Evolutionary conservation across 306 rosid genomes (phyloP).

Genomic region (Trichosanthes cucumerina): DNA sequence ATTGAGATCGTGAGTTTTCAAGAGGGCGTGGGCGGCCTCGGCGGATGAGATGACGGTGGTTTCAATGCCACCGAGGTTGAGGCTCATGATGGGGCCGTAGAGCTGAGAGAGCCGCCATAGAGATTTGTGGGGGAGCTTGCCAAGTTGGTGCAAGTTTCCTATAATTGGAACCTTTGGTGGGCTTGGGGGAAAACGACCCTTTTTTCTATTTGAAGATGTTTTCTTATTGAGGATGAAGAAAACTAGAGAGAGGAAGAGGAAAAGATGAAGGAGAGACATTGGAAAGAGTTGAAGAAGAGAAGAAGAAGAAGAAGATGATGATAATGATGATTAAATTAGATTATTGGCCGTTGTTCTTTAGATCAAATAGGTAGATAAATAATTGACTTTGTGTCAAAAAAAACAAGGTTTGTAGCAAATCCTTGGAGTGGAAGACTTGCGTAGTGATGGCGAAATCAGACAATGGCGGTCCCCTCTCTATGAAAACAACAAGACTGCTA

Average conservation of each 20-base stretch:
- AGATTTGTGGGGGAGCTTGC: constrained; percentile 17
- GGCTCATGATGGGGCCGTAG: constrained; percentile 23
- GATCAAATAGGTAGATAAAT: too few relatives aligned
- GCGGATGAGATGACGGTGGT: constrained; percentile 23
- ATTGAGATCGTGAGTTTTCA: constrained; percentile 19
- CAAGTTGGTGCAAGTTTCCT: constrained; percentile 29
- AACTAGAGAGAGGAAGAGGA: neutral
- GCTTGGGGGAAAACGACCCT: constrained; percentile 13
- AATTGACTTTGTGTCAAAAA: too few relatives aligned
- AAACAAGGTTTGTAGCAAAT: too few relatives aligned
- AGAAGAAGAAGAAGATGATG: too few relatives aligned
- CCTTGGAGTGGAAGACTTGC: too few relatives aligned
- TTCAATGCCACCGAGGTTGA: constrained; percentile 10
- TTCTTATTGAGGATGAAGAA: neutral
- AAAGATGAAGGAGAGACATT: neutral
- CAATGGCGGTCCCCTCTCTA: too few relatives aligned
- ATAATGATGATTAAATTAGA: too few relatives aligned
- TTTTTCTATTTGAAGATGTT: neutral
- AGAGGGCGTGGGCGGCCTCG: constrained; percentile 10
- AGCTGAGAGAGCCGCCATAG: constrained; percentile 13
- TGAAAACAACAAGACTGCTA: too few relatives aligned
- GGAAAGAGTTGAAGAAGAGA: neutral
- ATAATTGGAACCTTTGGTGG: constrained; percentile 31
- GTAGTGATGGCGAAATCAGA: too few relatives aligned
- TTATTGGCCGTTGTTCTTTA: too few relatives aligned